Conservation (phyloP, 345 rosid genomes). For the Microthlaspi erraticum region DNA sequence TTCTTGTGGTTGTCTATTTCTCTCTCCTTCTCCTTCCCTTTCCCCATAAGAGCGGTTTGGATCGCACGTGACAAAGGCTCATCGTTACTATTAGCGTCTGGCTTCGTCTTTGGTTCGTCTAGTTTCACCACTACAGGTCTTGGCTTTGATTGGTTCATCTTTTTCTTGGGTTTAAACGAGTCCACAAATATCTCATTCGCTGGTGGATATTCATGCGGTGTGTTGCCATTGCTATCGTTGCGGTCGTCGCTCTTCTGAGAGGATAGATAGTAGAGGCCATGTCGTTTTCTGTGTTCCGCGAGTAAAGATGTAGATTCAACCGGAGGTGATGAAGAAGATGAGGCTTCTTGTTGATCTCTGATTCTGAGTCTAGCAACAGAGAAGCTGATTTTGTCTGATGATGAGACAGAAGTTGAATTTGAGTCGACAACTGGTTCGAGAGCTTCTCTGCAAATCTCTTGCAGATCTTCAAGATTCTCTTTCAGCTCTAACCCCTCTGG, state of each 20-base stretch:
- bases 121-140: conserved; percentile 96
- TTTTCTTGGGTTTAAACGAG: conserved; percentile 61
- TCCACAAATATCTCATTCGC: conserved; percentile 75
- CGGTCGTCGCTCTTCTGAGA: conserved; percentile 55
- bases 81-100: conserved; percentile 42
- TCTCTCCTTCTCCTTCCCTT: conserved; percentile 66
- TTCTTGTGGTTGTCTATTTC: conserved; percentile 52
- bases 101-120: conserved; percentile 46
- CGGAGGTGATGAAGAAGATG: conserved; percentile 37
- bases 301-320: conserved; percentile 75
- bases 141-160: conserved; percentile 60
- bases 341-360: conserved; percentile 64
- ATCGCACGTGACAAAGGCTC: conserved; percentile 67
- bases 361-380: conserved; percentile 47
- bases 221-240: conserved; percentile 24
- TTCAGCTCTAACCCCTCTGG: conserved; percentile 73
- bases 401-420: conserved; percentile 52
- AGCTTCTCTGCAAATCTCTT: conserved; percentile 59
- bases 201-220: conserved; percentile 70
- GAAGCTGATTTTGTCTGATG: conserved; percentile 51
- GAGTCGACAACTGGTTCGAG: conserved; percentile 51
- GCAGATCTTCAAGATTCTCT: conserved; percentile 75
- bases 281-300: conserved; percentile 87
- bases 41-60: conserved; percentile 71
- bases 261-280: conserved; percentile 82